Conservation (phyloP, 1,284 basidiomycete species). For the Mycocalia duriaeana region DNA sequence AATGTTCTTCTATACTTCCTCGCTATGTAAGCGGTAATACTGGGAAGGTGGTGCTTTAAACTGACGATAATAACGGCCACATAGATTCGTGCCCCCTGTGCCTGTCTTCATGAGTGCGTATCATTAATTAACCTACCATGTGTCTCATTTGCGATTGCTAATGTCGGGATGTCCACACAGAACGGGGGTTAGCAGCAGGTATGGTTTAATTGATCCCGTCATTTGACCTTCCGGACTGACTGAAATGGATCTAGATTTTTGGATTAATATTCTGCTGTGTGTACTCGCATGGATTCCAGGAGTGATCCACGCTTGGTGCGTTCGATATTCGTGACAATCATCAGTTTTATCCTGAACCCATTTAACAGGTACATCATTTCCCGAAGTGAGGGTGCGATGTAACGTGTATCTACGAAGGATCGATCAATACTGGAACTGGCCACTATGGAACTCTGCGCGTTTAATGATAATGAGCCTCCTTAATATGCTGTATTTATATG, state of each 20-base stretch:
- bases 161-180: constrained; percentile 19
- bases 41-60: not conserved
- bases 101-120: constrained; percentile 49
- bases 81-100: constrained; percentile 46
- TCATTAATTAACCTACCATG: not conserved
- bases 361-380: not conserved
- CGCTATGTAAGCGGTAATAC: not conserved
- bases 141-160: not conserved
- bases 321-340: not conserved
- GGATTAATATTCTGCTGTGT: constrained; percentile 50
- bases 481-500: no score
- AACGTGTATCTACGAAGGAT: no score
- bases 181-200: constrained; percentile 38
- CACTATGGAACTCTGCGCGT: no score
- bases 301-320: constrained; percentile 50
- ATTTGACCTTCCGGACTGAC: not conserved
- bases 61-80: not conserved
- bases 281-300: constrained; percentile 58
- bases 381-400: not conserved
- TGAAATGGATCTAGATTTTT: constrained; percentile 32
- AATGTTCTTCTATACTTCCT: not conserved
- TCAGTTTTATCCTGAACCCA: not conserved
- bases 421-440: no score
- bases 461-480: no score
- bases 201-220: not conserved